Base-by-base conservation (phyloP, 495 filamentous ascomycete species). In the Aspergillus haitiensis region DNA sequence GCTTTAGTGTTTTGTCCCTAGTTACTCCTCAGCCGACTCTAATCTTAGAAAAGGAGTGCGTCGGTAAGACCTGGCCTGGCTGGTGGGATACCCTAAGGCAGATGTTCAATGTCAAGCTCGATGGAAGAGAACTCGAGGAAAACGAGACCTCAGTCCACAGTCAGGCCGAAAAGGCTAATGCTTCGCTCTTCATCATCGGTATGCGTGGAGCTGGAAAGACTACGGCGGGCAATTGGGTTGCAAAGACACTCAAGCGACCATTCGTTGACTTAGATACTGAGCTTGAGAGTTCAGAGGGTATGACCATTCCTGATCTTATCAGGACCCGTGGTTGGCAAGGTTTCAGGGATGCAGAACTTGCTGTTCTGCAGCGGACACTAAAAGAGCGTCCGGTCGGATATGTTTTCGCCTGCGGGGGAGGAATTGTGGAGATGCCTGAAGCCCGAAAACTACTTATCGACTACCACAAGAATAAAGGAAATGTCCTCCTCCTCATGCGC, bases 151-250 rank as follows among this genome's bases (percentile, higher is more conserved):
- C 64, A 37, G 65, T 57, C 53, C 67, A 64, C 35, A 65, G 58
- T 15, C 63, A 48, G 34, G 69, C 67, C 37, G 70, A 77, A 32
- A 78, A 78, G 18, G 67, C 64, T 31, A 74, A 50, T 64, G 82
- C 68, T 51, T 94, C 92, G 10, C 86, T 98, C 56, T 89, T 95
- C 74, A 89, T 99, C 66, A 92, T 99, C 63, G 94, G 94, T 16
- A 99, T 99, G 94, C 86, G 94, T 61, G 94, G 95, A 65, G 95
- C 92, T 52, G 94, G 94, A 39, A 99, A 99, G 77, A 95, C 95
- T 1, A 99, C 94, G 4, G 87, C 91, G 18, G 93, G 93, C 18
- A 82, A 83, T 15, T 96, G 91, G 89, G 88, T 92, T 67, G 84
- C 86, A 3, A 81, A 82, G 59, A 79, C 89, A 31, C 79, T 99